These are phyloP conservation scores for Discostella stelligeroides DNA, from an alignment of 108 stramenopile species.

Conservation along the genomic window DNA sequence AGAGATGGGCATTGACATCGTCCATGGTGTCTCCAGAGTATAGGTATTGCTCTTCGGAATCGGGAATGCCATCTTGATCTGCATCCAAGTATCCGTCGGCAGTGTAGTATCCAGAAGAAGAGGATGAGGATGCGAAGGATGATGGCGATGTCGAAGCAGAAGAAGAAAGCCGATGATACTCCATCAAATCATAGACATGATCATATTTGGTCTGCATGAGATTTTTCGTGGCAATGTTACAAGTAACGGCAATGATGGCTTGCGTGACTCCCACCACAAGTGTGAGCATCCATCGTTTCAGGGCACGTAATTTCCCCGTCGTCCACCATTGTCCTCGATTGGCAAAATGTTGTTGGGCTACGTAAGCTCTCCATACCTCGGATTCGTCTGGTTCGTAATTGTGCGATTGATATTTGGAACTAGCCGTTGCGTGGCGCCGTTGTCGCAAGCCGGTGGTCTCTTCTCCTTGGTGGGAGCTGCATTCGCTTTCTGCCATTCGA, in stretches of 20 bases:
- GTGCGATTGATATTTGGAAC: constrained; percentile 63
- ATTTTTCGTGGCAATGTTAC: constrained; percentile 60
- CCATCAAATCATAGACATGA: constrained; percentile 70
- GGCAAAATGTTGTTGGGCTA: constrained; percentile 78
- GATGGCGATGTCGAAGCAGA: neutral
- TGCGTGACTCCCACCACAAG: constrained; percentile 81
- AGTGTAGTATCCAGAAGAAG: constrained; percentile 50
- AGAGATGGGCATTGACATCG: constrained; percentile 1
- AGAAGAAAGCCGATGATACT: constrained; percentile 19
- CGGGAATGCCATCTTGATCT: constrained; percentile 53
- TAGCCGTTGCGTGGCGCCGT: neutral
- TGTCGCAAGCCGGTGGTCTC: too few relatives aligned
- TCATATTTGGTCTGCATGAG: constrained; percentile 69
- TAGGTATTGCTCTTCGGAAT: constrained; percentile 23
- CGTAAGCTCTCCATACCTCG: constrained; percentile 87
- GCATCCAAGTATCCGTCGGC: constrained; percentile 43
- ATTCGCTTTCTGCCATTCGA: constrained; percentile 10
- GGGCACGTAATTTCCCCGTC: constrained; percentile 72
- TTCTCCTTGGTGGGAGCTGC: constrained; percentile 17
- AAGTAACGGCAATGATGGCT: constrained; percentile 68
- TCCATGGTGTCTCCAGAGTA: constrained; percentile 11
- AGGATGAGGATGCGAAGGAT: too few relatives aligned
- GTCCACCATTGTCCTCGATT: constrained; percentile 95
- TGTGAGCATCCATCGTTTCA: constrained; percentile 85
- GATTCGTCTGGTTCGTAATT: constrained; percentile 90